Evolutionary conservation across 371 early-diverging fungal genomes (phyloP).

Genomic region (Mortierella sp.): DNA sequence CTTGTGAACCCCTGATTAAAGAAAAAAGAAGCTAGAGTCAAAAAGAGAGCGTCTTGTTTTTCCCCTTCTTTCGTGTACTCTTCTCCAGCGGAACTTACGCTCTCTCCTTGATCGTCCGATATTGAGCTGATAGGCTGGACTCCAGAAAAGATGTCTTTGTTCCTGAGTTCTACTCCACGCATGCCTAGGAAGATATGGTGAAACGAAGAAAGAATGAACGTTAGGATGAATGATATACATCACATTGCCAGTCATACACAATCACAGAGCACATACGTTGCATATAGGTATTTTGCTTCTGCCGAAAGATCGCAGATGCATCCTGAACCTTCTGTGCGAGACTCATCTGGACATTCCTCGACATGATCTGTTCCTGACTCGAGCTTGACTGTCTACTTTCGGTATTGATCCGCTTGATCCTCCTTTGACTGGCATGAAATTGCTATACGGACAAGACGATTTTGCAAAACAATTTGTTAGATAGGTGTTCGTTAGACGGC

Average conservation of each 20-base stretch:
- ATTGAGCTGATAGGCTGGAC: constrained; percentile 38
- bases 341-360: constrained; percentile 89
- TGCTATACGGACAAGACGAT: constrained; percentile 59
- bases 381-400: constrained; percentile 58
- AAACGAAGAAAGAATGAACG: not conserved
- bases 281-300: constrained; percentile 88
- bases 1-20: constrained; percentile 81
- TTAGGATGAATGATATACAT: not conserved
- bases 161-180: constrained; percentile 52
- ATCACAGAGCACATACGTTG: constrained; percentile 68
- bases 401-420: constrained; percentile 80
- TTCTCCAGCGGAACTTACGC: constrained; percentile 56
- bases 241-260: not conserved
- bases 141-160: constrained; percentile 49
- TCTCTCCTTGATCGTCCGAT: constrained; percentile 55
- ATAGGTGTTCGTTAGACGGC: too few species aligned
- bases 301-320: constrained; percentile 82
- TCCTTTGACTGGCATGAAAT: constrained; percentile 85
- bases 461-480: too few species aligned
- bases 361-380: constrained; percentile 77
- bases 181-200: constrained; percentile 21
- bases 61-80: too few species aligned
- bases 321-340: constrained; percentile 93
- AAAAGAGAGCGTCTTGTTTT: not conserved
- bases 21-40: not conserved